Conservation (phyloP, 345 rosid genomes). For the Bruguiera parviflora region DNA sequence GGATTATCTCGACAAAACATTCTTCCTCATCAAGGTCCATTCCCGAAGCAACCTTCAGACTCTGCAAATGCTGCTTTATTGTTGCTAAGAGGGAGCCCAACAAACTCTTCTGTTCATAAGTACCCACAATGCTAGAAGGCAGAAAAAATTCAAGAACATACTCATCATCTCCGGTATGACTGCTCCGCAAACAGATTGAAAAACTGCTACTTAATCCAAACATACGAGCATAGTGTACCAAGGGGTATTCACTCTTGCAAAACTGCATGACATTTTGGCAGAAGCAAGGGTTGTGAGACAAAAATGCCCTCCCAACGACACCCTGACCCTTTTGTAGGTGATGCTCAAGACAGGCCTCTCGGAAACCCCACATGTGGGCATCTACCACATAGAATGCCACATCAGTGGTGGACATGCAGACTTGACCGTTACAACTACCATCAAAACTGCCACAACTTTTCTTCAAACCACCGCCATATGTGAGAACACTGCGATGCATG, state of each 20-base stretch:
- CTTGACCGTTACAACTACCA: constrained; percentile 80
- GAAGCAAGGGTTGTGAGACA: constrained; percentile 70
- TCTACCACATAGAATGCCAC: constrained; percentile 82
- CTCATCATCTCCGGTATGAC: constrained; percentile 74
- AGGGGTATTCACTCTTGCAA: constrained; percentile 84
- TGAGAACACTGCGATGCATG: constrained; percentile 77
- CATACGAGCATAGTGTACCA: constrained; percentile 97
- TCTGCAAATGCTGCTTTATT: constrained; percentile 73
- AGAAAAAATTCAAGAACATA: constrained; percentile 85
- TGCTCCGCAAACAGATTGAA: constrained; percentile 75
- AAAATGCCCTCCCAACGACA: constrained; percentile 82
- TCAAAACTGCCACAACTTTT: constrained; percentile 87
- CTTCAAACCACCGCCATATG: constrained; percentile 82
- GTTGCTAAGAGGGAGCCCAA: constrained; percentile 67
- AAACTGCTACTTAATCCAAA: constrained; percentile 71
- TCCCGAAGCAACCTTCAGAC: constrained; percentile 75
- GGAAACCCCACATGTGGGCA: constrained; percentile 91
- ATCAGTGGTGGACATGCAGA: constrained; percentile 94
- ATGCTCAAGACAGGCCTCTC: constrained; percentile 91
- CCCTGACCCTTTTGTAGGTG: constrained; percentile 96
- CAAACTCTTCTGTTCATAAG: constrained; percentile 47
- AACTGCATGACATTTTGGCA: constrained; percentile 63
- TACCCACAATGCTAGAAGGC: constrained; percentile 48
- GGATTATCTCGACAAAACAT: constrained; percentile 57
- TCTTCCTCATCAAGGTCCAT: constrained; percentile 50